Conservation (phyloP, 495 filamentous ascomycete species). For the Trichoderma asperelloides region DNA sequence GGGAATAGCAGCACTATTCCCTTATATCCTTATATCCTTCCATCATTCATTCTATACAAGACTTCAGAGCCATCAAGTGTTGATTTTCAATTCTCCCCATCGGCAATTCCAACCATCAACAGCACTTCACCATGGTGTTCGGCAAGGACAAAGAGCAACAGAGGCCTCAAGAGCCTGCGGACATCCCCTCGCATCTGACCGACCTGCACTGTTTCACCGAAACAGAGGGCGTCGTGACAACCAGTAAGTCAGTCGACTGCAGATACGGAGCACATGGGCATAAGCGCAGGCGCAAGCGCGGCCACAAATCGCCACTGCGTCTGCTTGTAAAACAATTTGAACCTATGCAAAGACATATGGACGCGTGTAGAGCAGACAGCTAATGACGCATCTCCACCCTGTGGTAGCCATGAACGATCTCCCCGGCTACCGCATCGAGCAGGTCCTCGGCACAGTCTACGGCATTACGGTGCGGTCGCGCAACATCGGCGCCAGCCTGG, state of each 20-base stretch:
- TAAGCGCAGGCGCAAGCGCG: no score
- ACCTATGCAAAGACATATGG: no score
- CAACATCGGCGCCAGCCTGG: constrained; percentile 36
- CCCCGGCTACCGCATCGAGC: constrained; percentile 47
- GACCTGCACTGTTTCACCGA: constrained; percentile 50
- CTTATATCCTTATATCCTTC: no score
- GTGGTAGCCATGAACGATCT: constrained; percentile 34
- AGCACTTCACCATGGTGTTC: background rate
- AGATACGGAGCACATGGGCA: background rate
- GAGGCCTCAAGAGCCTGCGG: constrained; percentile 12
- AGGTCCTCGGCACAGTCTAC: constrained; percentile 50
- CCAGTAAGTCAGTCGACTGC: constrained; percentile 28
- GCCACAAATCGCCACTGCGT: no score
- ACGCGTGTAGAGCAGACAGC: background rate
- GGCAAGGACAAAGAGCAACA: background rate
- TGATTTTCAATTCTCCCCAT: no score
- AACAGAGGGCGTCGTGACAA: constrained; percentile 49
- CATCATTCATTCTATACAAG: background rate
- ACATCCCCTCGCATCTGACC: constrained; percentile 26
- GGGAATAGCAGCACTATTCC: no score
- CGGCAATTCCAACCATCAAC: no score
- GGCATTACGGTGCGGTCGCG: constrained; percentile 50
- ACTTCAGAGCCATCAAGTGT: no score
- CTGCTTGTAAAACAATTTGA: no score
- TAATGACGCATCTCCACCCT: background rate